A percentile compares a stretch with the other conserved stretches of the same genome.
phyloP scores from a whole-genome alignment of 176 grass and related monocot genomes.

The Avena sativa region DNA sequence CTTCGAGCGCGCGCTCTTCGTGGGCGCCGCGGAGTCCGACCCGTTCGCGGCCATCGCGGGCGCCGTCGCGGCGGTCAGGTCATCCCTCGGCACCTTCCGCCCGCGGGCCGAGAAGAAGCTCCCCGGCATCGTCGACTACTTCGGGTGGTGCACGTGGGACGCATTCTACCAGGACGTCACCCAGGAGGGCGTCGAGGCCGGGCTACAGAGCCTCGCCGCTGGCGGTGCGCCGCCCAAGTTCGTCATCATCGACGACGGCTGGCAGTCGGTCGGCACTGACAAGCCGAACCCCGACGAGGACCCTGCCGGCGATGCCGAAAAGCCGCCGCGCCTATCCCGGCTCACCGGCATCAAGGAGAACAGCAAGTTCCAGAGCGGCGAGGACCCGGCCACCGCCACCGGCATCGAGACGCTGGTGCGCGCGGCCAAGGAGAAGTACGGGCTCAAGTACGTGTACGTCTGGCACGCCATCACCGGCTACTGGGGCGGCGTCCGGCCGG shows the following conservation, averaged over 20 bases:
- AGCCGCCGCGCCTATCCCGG: slow-evolving; percentile 30
- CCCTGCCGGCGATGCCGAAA: not conserved
- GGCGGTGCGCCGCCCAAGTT: slow-evolving; percentile 78
- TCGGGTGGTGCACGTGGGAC: slow-evolving; percentile 99
- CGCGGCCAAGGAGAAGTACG: slow-evolving; percentile 73
- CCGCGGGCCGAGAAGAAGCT: slow-evolving; percentile 80
- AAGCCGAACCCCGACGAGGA: slow-evolving; percentile 1
- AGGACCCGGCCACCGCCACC: slow-evolving; percentile 48
- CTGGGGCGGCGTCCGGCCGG: slow-evolving; percentile 89
- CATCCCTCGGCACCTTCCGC: slow-evolving; percentile 64
- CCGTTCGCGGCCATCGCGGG: slow-evolving; percentile 81
- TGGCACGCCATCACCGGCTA: slow-evolving; percentile 99
- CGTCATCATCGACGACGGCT: slow-evolving; percentile 97
- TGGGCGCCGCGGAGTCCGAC: slow-evolving; percentile 73
- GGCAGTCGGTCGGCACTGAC: slow-evolving; percentile 83
- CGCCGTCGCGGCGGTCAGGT: slow-evolving; percentile 63
- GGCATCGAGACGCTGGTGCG: slow-evolving; percentile 79
- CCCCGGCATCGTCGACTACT: slow-evolving; percentile 86
- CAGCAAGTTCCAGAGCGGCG: slow-evolving; percentile 74
- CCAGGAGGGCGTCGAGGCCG: slow-evolving; percentile 88
- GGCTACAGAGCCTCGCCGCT: slow-evolving; percentile 66
- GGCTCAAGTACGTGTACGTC: slow-evolving; percentile 94
- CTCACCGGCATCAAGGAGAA: slow-evolving; percentile 96
- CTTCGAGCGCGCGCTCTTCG: slow-evolving; percentile 64
- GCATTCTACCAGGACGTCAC: slow-evolving; percentile 94